Conservation (phyloP, 1,139 yeast species). For the Sugiyamaella japonica region DNA sequence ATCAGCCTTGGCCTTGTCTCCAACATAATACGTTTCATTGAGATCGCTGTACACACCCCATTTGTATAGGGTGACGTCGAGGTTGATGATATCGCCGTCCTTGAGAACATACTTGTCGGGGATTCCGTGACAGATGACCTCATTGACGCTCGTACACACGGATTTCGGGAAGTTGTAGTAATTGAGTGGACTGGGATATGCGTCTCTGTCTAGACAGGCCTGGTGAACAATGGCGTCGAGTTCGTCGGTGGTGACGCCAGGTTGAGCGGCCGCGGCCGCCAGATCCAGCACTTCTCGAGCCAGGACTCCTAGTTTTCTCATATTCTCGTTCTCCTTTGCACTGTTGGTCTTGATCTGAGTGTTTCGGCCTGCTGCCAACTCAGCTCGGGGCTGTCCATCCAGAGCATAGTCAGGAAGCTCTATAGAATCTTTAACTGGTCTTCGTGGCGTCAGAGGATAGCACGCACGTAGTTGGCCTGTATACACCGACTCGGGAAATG, state of each 20-base stretch:
- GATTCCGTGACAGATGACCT: conserved; percentile 94
- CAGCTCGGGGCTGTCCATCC: conserved; percentile 77
- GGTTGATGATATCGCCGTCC: conserved; percentile 93
- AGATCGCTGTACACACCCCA: conserved; percentile 92
- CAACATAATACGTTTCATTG: conserved; percentile 96
- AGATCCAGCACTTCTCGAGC: conserved; percentile 86
- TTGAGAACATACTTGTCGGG: conserved; percentile 84
- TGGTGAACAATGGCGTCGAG: conserved; percentile 82
- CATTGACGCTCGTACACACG: conserved; percentile 91
- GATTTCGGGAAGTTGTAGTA: conserved; percentile 94
- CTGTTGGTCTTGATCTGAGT: conserved; percentile 63
- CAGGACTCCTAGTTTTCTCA: conserved; percentile 69
- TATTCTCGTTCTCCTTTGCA: conserved; percentile 67
- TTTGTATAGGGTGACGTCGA: conserved; percentile 83
- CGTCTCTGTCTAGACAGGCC: conserved; percentile 84
- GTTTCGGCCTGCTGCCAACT: conserved; percentile 61
- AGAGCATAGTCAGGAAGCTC: conserved; percentile 81
- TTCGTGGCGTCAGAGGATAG: conserved; percentile 76
- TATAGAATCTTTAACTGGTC: conserved; percentile 70
- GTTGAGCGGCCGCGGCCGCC: conserved; percentile 78
- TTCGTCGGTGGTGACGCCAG: conserved; percentile 94
- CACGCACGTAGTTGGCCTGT: conserved; percentile 74
- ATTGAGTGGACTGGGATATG: conserved; percentile 94
- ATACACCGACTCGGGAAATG: conserved; percentile 76
- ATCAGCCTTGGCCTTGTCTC: conserved; percentile 75